These are phyloP conservation scores for Chenopodium formosanum DNA, from an alignment of 148 eudicot species.

Conservation along the genomic window DNA sequence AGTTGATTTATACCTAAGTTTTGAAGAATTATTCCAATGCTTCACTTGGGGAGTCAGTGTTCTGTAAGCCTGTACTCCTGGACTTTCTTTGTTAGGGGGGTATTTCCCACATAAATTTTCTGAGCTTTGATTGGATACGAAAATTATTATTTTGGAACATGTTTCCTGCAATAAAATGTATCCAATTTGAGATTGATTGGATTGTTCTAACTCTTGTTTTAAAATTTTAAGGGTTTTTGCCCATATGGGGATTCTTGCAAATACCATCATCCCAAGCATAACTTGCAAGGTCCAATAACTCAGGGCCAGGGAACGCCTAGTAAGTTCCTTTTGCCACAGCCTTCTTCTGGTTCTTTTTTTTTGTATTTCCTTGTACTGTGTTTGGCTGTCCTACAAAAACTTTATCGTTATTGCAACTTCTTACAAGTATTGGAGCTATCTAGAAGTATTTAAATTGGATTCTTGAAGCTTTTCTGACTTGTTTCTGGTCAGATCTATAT, in stretches of 20 bases:
- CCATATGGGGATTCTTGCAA: conserved; percentile 83
- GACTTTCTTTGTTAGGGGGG: too few species aligned
- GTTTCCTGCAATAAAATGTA: not conserved
- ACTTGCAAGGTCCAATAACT: conserved; percentile 34
- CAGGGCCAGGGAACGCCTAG: conserved; percentile 55
- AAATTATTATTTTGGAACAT: not conserved
- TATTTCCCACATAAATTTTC: too few species aligned
- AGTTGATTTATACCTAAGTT: too few species aligned
- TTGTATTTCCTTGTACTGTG: not conserved
- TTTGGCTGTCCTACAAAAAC: not conserved
- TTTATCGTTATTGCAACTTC: not conserved
- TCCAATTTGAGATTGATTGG: not conserved
- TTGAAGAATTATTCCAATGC: too few species aligned
- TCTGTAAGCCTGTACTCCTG: too few species aligned
- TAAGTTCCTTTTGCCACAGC: conserved; percentile 17
- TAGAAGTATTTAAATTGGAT: not conserved
- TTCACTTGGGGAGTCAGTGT: too few species aligned
- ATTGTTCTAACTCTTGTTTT: not conserved
- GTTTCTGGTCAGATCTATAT: not conserved
- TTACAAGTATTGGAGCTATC: not conserved
- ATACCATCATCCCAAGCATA: conserved; percentile 67
- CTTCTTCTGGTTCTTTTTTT: not conserved
- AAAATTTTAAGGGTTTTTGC: conserved; percentile 62
- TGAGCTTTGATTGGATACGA: too few species aligned
- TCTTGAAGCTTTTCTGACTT: too few species aligned